These are phyloP conservation scores for Waltiozyma solani DNA, from an alignment of 1,139 yeast genomes.

Conservation along the genomic window DNA sequence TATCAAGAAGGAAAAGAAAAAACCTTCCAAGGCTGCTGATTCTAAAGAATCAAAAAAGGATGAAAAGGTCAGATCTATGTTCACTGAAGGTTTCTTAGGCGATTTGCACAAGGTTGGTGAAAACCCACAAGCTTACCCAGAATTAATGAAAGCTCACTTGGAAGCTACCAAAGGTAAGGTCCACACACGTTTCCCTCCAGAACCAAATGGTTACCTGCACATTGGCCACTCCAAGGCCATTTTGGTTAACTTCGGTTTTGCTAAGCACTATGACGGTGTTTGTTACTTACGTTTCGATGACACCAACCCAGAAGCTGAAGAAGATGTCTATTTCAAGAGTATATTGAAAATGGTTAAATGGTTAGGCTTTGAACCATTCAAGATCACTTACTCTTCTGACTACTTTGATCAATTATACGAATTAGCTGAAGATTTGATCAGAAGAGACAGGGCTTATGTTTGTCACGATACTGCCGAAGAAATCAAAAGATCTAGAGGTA, in stretches of 20 bases:
- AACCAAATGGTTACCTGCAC: constrained; percentile 93
- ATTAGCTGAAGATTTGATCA: constrained; percentile 73
- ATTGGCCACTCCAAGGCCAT: constrained; percentile 98
- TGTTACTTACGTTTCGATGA: constrained; percentile 94
- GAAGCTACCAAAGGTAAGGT: constrained; percentile 73
- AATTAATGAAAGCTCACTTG: constrained; percentile 71
- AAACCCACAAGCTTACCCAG: constrained; percentile 84
- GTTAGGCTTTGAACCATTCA: constrained; percentile 92
- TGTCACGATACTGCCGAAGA: constrained; percentile 93
- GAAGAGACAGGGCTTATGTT: constrained; percentile 68
- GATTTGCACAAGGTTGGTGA: constrained; percentile 93
- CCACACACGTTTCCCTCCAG: constrained; percentile 95
- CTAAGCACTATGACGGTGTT: constrained; percentile 72
- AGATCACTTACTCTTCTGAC: constrained; percentile 91
- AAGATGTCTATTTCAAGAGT: constrained; percentile 78
- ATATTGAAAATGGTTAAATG: constrained; percentile 79
- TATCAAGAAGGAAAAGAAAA: constrained; percentile 65
- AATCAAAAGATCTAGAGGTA: constrained; percentile 83
- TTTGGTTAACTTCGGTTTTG: constrained; percentile 92
- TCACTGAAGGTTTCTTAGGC: constrained; percentile 91
- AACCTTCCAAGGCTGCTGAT: constrained; percentile 10
- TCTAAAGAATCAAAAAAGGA: constrained; percentile 21
- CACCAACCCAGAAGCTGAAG: constrained; percentile 98
- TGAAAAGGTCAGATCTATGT: constrained; percentile 63
- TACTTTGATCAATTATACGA: constrained; percentile 84